A percentile compares a stretch with the other conserved stretches of the same genome.
These are phyloP conservation scores for Linnemannia schmuckeri DNA, from an alignment of 192 early-diverging fungal genomes.

Conservation along the genomic window DNA sequence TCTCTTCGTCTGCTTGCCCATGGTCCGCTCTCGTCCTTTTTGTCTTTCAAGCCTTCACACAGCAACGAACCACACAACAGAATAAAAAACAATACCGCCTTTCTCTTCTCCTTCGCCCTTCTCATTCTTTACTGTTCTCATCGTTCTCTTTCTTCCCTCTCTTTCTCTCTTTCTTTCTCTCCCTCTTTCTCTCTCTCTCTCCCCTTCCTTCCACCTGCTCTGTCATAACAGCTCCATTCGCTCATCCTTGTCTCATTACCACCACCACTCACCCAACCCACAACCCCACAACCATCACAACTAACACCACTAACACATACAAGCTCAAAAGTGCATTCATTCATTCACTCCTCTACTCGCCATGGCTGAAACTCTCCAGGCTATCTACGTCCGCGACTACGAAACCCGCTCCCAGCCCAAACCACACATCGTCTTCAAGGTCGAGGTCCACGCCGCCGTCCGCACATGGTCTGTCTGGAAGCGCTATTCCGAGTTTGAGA, in stretches of 20 bases:
- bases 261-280: neutral
- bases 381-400: constrained; percentile 66
- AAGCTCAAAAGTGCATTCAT: neutral
- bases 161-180: neutral
- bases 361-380: constrained; percentile 71
- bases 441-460: constrained; percentile 82
- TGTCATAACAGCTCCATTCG: neutral
- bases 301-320: neutral
- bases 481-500: constrained; percentile 86
- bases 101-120: neutral
- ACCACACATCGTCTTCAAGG: constrained; percentile 79
- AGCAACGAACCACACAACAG: no score
- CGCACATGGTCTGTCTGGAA: constrained; percentile 92
- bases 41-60: no score
- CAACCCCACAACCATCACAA: neutral
- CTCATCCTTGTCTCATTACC: constrained; percentile 19
- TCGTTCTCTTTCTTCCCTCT: neutral
- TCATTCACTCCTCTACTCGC: neutral
- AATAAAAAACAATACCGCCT: no score
- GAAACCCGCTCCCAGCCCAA: constrained; percentile 68
- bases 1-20: neutral
- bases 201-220: neutral
- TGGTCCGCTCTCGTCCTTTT: constrained; percentile 6
- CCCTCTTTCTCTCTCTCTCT: neutral
- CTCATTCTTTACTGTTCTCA: neutral